phyloP scores from a whole-genome alignment of 192 early-diverging fungal genomes.

The Jimgerdemannia lactiflua region DNA sequence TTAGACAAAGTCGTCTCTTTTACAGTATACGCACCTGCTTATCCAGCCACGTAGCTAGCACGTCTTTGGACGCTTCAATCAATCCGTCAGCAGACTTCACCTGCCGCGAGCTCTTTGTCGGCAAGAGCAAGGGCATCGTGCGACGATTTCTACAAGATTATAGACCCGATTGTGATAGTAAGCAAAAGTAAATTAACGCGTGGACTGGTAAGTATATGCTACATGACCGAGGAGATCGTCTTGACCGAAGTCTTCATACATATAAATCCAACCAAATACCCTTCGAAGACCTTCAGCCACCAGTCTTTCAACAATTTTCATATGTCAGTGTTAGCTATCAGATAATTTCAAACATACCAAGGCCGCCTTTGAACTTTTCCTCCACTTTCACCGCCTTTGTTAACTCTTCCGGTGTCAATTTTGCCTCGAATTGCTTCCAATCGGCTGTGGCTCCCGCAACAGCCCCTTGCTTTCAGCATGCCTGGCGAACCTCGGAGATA shows the following conservation, averaged over 20 bases:
- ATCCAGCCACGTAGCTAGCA: slow-evolving; percentile 49
- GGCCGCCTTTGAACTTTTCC: slow-evolving; percentile 69
- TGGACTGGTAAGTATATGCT: no score
- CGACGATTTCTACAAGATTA: slow-evolving; percentile 28
- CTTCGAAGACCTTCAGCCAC: no score
- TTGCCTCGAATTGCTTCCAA: slow-evolving; percentile 56
- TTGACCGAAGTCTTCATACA: no score
- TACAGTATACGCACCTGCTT: slow-evolving; percentile 34
- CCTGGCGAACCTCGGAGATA: slow-evolving; percentile 52
- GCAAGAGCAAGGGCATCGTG: slow-evolving; percentile 39
- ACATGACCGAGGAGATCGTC: no score
- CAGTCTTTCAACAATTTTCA: not conserved
- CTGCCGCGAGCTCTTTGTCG: slow-evolving; percentile 38
- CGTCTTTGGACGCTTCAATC: slow-evolving; percentile 49
- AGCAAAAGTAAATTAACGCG: not conserved
- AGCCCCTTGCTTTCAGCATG: slow-evolving; percentile 52
- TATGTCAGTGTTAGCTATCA: not conserved
- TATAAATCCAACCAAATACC: no score
- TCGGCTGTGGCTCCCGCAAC: slow-evolving; percentile 37
- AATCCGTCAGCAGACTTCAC: slow-evolving; percentile 40
- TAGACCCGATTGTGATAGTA: not conserved
- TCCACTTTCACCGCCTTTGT: slow-evolving; percentile 33
- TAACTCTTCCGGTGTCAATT: slow-evolving; percentile 44
- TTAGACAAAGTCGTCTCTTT: no score
- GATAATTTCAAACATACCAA: slow-evolving; percentile 41